Conservation (phyloP, 1,284 basidiomycete species). For the Athelia sp. region DNA sequence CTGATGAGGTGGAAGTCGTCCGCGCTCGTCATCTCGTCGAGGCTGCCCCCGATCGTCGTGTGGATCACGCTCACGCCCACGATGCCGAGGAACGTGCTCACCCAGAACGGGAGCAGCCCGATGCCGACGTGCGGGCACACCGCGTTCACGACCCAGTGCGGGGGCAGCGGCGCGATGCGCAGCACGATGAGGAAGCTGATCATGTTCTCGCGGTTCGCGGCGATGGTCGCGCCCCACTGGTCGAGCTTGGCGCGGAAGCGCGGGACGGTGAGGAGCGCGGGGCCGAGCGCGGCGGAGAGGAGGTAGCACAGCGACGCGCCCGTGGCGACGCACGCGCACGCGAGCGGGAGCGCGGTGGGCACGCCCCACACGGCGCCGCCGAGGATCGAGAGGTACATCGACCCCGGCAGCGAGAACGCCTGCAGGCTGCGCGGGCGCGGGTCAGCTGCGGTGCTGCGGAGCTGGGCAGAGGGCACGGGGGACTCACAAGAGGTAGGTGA, state of each 20-base stretch:
- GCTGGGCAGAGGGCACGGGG: not conserved
- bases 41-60: slow-evolving; percentile 88
- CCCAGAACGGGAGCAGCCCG: slow-evolving; percentile 81
- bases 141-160: slow-evolving; percentile 96
- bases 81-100: slow-evolving; percentile 87
- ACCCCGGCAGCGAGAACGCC: slow-evolving; percentile 94
- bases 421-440: slow-evolving; percentile 68
- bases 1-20: slow-evolving; percentile 92
- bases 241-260: slow-evolving; percentile 81
- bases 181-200: slow-evolving; percentile 89
- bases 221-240: slow-evolving; percentile 74
- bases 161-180: slow-evolving; percentile 92
- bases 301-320: slow-evolving; percentile 93
- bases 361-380: slow-evolving; percentile 97
- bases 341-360: slow-evolving; percentile 83
- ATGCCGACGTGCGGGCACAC: slow-evolving; percentile 94
- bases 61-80: slow-evolving; percentile 92
- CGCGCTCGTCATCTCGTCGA: slow-evolving; percentile 92
- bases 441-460: slow-evolving; percentile 10
- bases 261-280: slow-evolving; percentile 81
- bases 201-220: slow-evolving; percentile 71
- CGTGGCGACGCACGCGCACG: slow-evolving; percentile 87
- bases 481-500: slow-evolving; percentile 87
- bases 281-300: slow-evolving; percentile 86
- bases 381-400: slow-evolving; percentile 97